Percentiles rank a stretch among this genome's conserved stretches.
Conservation (phyloP, 1,139 yeast species). For the Candida anutae region DNA sequence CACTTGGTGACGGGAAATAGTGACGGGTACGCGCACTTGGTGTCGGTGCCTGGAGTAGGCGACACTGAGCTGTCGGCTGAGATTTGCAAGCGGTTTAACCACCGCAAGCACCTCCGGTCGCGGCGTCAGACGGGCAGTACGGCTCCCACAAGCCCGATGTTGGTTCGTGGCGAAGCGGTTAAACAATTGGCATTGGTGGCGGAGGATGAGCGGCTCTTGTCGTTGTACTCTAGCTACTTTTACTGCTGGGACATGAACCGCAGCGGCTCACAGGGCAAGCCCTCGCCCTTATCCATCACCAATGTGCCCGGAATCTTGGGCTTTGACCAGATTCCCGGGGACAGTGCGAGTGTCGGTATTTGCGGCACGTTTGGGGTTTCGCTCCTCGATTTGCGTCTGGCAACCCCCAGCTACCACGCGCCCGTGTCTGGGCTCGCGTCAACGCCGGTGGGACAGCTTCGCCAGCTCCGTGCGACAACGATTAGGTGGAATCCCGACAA, state of each 20-base stretch:
- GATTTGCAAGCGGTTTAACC: conserved; percentile 68
- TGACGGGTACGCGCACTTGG: conserved; percentile 61
- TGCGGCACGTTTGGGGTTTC: conserved; percentile 70
- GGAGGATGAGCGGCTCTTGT: conserved; percentile 24
- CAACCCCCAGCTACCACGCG: conserved; percentile 22
- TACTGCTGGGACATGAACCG: conserved; percentile 68
- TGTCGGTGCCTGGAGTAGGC: conserved; percentile 44
- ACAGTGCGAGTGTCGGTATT: conserved; percentile 38
- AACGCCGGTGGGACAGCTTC: conserved; percentile 3
- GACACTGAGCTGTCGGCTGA: conserved; percentile 51
- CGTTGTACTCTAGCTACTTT: conserved; percentile 55
- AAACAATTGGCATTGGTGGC: conserved; percentile 11
- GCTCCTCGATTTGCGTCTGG: conserved; percentile 52
- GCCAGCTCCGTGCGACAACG: conserved; percentile 10
- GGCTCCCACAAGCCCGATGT: conserved; percentile 10
- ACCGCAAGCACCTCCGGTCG: conserved; percentile 46
- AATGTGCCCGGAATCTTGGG: conserved; percentile 43
- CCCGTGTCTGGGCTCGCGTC: conserved; percentile 15
- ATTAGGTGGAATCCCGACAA: conserved; percentile 61
- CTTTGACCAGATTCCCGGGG: conserved; percentile 41
- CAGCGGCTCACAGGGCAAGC: conserved; percentile 35
- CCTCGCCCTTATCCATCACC: conserved; percentile 45
- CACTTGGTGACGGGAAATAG: conserved; percentile 61
- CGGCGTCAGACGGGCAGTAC: background rate
- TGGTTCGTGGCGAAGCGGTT: too few relatives aligned